A percentile compares a stretch with the other conserved stretches of the same genome.
Evolutionary conservation across 75 land plant species (phyloP).

Genomic region (Sequoia sempervirens): DNA sequence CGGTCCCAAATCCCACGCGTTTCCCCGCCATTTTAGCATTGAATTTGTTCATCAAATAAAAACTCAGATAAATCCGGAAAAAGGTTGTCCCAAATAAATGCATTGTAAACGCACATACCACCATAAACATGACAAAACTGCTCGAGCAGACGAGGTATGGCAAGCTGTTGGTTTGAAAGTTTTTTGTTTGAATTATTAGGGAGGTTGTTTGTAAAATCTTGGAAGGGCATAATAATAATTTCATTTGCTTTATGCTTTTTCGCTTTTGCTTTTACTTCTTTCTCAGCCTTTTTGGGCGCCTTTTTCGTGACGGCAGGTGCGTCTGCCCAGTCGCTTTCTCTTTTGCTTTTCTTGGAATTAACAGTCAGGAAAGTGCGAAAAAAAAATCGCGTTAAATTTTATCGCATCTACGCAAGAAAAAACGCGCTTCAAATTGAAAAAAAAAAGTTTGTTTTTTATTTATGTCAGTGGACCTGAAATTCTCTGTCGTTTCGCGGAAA

Average conservation of each 20-base stretch:
- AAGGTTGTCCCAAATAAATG: background rate
- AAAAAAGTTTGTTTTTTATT: background rate
- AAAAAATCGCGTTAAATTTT: background rate
- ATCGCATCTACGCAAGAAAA: background rate
- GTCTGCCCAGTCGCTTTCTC: constrained; percentile 8
- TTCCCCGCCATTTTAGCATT: background rate
- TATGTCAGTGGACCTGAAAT: background rate
- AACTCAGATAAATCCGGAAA: background rate
- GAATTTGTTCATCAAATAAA: background rate
- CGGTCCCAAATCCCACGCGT: background rate
- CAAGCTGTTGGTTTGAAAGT: background rate
- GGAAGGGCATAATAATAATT: background rate
- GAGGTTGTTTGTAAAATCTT: background rate
- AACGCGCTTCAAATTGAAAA: background rate
- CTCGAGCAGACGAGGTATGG: background rate
- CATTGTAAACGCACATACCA: background rate
- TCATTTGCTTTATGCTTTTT: constrained; percentile 9
- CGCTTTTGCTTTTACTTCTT: constrained; percentile 11
- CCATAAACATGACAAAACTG: background rate
- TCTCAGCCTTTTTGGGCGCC: constrained; percentile 7
- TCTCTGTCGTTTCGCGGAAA: constrained; percentile 12
- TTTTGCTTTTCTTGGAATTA: constrained; percentile 10
- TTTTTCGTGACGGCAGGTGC: constrained; percentile 14
- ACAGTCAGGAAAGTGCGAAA: background rate
- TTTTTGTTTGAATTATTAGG: background rate